Percentiles rank a stretch among this genome's conserved stretches.
phyloP scores from a whole-genome alignment of 75 land plant species.

The Sequoia sempervirens region DNA sequence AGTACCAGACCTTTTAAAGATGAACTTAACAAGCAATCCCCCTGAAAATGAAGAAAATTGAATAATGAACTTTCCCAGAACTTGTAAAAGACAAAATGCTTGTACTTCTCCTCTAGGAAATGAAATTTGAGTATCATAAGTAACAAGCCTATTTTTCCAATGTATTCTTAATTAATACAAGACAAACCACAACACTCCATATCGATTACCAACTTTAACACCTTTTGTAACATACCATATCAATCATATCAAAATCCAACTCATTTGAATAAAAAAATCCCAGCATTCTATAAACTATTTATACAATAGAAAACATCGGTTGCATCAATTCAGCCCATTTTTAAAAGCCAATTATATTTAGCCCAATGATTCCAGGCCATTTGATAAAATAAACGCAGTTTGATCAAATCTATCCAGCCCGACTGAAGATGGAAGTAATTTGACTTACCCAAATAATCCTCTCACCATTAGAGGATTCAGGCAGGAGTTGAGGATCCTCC shows the following conservation, averaged over 20 bases:
- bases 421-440: neutral
- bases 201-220: neutral
- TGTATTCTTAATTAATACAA: too few species aligned
- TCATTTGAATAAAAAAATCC: neutral
- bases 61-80: neutral
- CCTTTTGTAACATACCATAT: neutral
- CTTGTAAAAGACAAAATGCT: neutral
- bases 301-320: neutral
- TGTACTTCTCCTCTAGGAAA: neutral
- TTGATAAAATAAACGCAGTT: neutral
- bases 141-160: neutral
- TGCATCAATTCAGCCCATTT: neutral
- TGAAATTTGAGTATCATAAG: neutral
- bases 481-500: constrained; percentile 15
- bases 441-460: constrained; percentile 46
- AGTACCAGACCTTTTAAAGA: neutral
- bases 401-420: neutral
- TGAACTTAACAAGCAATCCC: neutral
- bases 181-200: too few species aligned
- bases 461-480: constrained; percentile 17
- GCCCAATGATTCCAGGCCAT: neutral
- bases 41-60: neutral
- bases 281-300: neutral
- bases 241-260: neutral
- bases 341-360: neutral